These are phyloP conservation scores for Nicotiana rustica DNA, from an alignment of 305 asterid species.

Conservation along the genomic window DNA sequence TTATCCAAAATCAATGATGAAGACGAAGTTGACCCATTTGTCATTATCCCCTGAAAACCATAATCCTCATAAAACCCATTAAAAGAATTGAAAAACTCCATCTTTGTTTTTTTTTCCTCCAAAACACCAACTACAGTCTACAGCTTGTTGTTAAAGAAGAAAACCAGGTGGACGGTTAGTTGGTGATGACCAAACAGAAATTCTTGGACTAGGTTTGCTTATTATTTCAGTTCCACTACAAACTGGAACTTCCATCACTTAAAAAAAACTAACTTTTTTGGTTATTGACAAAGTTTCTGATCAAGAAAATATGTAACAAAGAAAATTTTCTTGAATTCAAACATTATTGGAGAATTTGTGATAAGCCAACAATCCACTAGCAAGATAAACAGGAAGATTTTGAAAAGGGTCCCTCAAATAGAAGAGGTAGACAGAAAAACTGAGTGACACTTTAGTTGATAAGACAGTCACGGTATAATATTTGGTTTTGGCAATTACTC, in stretches of 20 bases:
- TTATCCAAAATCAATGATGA: slow-evolving; percentile 68
- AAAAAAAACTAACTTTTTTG: not conserved
- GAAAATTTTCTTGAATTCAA: not conserved
- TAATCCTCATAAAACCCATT: slow-evolving; percentile 51
- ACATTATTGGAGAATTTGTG: slow-evolving; percentile 25
- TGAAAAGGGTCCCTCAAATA: not conserved
- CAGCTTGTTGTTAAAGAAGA: slow-evolving; percentile 34
- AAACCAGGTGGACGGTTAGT: slow-evolving; percentile 46
- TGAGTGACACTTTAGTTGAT: not conserved
- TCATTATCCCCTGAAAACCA: slow-evolving; percentile 49
- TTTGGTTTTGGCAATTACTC: slow-evolving; percentile 14
- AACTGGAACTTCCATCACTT: slow-evolving; percentile 39
- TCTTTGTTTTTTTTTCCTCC: slow-evolving; percentile 32
- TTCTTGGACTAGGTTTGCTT: slow-evolving; percentile 41
- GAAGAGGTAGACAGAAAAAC: not conserved
- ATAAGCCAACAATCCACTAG: slow-evolving; percentile 13
- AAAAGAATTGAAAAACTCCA: slow-evolving; percentile 56
- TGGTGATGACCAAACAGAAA: slow-evolving; percentile 41
- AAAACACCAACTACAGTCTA: not conserved
- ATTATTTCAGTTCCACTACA: not conserved
- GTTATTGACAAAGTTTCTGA: slow-evolving; percentile 22
- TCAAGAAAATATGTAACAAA: slow-evolving; percentile 11
- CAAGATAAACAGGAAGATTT: slow-evolving; percentile 9
- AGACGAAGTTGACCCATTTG: slow-evolving; percentile 50
- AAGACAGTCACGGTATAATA: slow-evolving; percentile 17